Conservation (phyloP, 257 asterid genomes). For the Dorcoceras hygrometricum region DNA sequence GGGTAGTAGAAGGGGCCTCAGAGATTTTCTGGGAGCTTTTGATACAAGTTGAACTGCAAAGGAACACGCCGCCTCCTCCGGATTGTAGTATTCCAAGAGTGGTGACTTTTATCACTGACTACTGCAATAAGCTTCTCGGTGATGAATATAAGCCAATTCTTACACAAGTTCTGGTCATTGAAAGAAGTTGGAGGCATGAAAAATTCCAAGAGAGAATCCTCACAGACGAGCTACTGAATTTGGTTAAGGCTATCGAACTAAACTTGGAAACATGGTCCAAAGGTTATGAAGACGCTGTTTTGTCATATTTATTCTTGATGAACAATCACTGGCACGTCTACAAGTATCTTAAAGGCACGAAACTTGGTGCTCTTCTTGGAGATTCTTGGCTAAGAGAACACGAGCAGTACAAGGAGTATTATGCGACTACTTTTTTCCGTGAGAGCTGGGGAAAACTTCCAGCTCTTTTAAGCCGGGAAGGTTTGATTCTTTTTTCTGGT, state of each 20-base stretch:
- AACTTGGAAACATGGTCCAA: constrained; percentile 84
- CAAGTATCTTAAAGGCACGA: constrained; percentile 66
- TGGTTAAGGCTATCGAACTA: constrained; percentile 59
- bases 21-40: constrained; percentile 91
- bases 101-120: constrained; percentile 71
- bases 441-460: constrained; percentile 96
- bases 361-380: constrained; percentile 63
- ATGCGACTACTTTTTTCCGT: constrained; percentile 36
- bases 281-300: constrained; percentile 47
- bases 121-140: constrained; percentile 81
- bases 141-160: constrained; percentile 73
- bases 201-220: constrained; percentile 69
- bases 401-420: constrained; percentile 54
- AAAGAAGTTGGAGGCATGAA: constrained; percentile 83
- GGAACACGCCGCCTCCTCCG: constrained; percentile 70
- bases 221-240: constrained; percentile 48
- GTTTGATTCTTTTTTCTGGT: constrained; percentile 77
- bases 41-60: constrained; percentile 83
- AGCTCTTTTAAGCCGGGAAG: constrained; percentile 72
- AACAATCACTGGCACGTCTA: constrained; percentile 78
- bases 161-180: constrained; percentile 74
- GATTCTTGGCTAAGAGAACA: constrained; percentile 66
- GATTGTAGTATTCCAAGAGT: constrained; percentile 84
- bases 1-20: constrained; percentile 75
- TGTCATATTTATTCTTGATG: constrained; percentile 67